phyloP scores from a whole-genome alignment of 2,329 filamentous ascomycete genomes.

The Cladophialophora yegresii region DNA sequence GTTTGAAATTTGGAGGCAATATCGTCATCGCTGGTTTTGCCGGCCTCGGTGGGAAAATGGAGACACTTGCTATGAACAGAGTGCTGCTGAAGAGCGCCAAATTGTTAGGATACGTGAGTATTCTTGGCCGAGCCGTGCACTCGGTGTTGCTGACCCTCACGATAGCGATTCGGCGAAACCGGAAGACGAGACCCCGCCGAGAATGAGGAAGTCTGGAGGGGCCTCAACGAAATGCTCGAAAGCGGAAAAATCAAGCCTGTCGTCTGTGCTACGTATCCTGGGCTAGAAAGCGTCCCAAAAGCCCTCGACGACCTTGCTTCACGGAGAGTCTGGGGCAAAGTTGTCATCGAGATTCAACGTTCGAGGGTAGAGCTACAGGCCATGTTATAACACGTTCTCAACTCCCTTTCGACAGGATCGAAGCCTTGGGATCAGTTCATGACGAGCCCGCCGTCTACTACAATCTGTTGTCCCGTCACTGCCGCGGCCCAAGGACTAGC shows the following conservation, averaged over 20 bases:
- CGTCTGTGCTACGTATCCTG: conserved; percentile 54
- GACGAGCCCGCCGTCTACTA: conserved; percentile 33
- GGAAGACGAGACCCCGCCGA: conserved; percentile 53
- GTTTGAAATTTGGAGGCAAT: conserved; percentile 56
- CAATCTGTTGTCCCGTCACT: conserved; percentile 31
- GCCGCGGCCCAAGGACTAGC: conserved; percentile 28
- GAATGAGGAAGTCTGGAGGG: conserved; percentile 54
- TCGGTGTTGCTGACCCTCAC: background rate
- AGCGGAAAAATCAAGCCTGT: conserved; percentile 54
- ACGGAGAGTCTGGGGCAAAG: conserved; percentile 59
- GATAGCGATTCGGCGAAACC: conserved; percentile 57
- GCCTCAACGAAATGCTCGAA: conserved; percentile 53
- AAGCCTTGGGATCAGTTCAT: conserved; percentile 27
- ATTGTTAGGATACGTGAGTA: conserved; percentile 54
- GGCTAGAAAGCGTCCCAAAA: conserved; percentile 52
- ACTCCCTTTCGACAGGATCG: background rate
- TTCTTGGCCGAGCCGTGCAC: background rate
- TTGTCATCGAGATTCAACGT: conserved; percentile 52
- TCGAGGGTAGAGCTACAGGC: conserved; percentile 18
- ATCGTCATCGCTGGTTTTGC: conserved; percentile 63
- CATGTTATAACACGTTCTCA: conserved; percentile 11
- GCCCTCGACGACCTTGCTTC: conserved; percentile 56
- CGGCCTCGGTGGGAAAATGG: conserved; percentile 54
- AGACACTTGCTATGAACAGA: conserved; percentile 58
- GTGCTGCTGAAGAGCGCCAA: conserved; percentile 56